Percentiles rank a stretch among this genome's conserved stretches.
phyloP scores from a whole-genome alignment of 768 basidiomycete species.

The Agaricus sinodeliciosus region DNA sequence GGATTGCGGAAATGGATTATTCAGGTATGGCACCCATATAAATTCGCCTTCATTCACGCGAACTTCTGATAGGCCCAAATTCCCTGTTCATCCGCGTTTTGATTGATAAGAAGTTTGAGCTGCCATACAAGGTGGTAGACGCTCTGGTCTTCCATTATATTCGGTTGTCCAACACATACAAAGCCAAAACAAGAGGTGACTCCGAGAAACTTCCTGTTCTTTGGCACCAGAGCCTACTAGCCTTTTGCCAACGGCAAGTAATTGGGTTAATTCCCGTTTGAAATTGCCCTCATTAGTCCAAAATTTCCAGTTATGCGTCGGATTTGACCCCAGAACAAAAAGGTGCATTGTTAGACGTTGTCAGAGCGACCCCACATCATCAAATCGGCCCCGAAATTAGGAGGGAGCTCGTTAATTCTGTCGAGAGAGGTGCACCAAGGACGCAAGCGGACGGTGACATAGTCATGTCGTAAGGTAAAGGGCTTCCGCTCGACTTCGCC shows the following conservation, averaged over 20 bases:
- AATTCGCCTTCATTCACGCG: neutral
- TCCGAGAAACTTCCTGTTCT: conserved; percentile 86
- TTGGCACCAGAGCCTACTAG: conserved; percentile 96
- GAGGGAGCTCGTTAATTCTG: conserved; percentile 82
- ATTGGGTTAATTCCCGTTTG: neutral
- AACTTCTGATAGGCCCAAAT: conserved; percentile 57
- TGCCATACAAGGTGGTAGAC: conserved; percentile 97
- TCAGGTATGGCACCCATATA: conserved; percentile 42
- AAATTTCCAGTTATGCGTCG: conserved; percentile 67
- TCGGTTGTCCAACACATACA: conserved; percentile 87
- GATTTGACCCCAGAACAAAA: conserved; percentile 97
- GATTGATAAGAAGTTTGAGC: conserved; percentile 94
- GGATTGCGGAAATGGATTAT: conserved; percentile 96
- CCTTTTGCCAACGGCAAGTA: conserved; percentile 83
- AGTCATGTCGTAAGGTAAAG: conserved; percentile 43
- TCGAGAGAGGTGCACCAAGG: conserved; percentile 77
- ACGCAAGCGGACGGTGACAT: conserved; percentile 59
- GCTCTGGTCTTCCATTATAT: conserved; percentile 98
- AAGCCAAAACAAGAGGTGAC: conserved; percentile 62
- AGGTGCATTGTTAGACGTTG: conserved; percentile 91
- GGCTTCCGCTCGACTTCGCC: neutral
- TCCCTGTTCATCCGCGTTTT: conserved; percentile 96
- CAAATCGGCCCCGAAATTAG: conserved; percentile 89
- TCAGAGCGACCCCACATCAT: conserved; percentile 78
- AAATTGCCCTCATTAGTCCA: neutral